Conservation (phyloP, 108 stramenopile genomes). For the Aurantiochytrium sp. region DNA sequence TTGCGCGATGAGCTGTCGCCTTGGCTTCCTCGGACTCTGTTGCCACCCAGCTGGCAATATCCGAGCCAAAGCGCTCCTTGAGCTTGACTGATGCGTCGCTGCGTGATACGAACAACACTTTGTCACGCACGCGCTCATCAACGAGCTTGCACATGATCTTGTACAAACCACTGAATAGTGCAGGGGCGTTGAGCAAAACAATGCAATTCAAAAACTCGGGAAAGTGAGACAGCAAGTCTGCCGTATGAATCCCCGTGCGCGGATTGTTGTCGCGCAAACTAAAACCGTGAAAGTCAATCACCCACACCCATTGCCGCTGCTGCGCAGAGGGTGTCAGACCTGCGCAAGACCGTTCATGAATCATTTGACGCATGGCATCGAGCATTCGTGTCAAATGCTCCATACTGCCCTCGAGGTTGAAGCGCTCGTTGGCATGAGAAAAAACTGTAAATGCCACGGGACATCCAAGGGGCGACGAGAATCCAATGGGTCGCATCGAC, state of each 20-base stretch:
- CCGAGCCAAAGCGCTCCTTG: not conserved
- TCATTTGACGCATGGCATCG: not conserved
- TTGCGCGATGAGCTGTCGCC: not conserved
- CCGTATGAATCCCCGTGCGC: not conserved
- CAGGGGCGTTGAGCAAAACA: not conserved
- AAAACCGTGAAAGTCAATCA: slow-evolving; percentile 15
- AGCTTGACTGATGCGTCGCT: not conserved
- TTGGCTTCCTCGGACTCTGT: not conserved
- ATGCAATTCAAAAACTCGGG: not conserved
- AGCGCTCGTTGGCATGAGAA: not conserved
- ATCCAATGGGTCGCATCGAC: not conserved
- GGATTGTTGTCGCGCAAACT: not conserved
- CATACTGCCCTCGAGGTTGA: not conserved
- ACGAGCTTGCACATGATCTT: not conserved
- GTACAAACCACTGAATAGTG: not conserved
- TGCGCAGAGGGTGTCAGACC: not conserved
- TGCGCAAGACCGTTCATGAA: not conserved
- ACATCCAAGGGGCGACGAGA: not conserved
- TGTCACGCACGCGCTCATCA: not conserved
- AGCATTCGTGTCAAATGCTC: not conserved
- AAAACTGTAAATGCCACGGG: not conserved
- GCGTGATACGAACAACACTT: not conserved
- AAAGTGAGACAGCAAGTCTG: not conserved
- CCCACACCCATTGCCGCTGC: slow-evolving; percentile 19
- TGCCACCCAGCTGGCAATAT: not conserved